Percentiles rank a stretch among this genome's conserved stretches.
Evolutionary conservation across 2,329 filamentous ascomycete genomes (phyloP).

Genomic region (Stagonosporopsis rhizophila): DNA sequence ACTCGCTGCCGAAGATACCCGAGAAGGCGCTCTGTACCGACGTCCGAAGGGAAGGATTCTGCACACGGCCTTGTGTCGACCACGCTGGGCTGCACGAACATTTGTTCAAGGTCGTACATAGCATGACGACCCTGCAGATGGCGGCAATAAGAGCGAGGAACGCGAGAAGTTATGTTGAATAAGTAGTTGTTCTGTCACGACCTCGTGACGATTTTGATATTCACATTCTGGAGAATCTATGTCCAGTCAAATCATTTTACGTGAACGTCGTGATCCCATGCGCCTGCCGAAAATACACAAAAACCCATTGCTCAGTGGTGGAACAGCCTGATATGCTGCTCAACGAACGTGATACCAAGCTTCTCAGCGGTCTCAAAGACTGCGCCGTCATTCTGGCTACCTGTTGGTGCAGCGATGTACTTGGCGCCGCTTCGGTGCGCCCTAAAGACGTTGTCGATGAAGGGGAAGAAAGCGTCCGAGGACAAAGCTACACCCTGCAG

Average conservation of each 20-base stretch:
- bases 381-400: constrained; percentile 82
- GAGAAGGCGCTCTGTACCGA: constrained; percentile 2
- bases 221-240: constrained; percentile 13
- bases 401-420: constrained; percentile 92
- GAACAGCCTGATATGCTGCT: constrained; percentile 93
- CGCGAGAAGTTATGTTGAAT: constrained; percentile 14
- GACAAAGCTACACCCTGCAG: constrained; percentile 83
- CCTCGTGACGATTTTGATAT: constrained; percentile 11
- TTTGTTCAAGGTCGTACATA: neutral
- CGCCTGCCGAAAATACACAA: constrained; percentile 14
- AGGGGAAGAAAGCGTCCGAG: constrained; percentile 98
- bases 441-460: constrained; percentile 97
- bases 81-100: neutral
- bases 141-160: neutral
- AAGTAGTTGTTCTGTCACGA: constrained; percentile 8
- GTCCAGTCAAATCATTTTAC: constrained; percentile 15
- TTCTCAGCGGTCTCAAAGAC: constrained; percentile 92
- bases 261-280: constrained; percentile 19
- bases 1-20: constrained; percentile 7
- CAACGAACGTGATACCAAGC: constrained; percentile 90
- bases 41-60: neutral
- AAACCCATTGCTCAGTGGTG: constrained; percentile 71
- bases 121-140: neutral
- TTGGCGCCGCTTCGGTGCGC: constrained; percentile 87
- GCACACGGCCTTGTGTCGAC: neutral